Evolutionary conservation across 2,329 filamentous ascomycete genomes (phyloP), one percentile per base, ranked within the genome.

Genomic region (Aspergillus pseudotamarii): DNA sequence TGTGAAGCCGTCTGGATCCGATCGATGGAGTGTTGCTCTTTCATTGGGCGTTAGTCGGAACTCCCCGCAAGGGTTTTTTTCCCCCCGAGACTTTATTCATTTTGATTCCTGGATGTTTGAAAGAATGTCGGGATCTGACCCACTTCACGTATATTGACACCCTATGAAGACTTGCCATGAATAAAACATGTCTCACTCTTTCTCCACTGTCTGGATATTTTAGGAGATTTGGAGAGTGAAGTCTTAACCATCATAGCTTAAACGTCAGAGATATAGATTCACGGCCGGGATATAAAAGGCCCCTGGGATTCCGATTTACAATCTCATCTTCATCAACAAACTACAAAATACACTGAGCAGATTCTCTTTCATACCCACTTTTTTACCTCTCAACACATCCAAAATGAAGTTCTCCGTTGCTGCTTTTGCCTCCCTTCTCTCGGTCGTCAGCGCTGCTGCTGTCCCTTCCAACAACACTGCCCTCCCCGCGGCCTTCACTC

Each of bases 361-460:
- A 34, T 14, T 5, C 45, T 26, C n/a, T 16, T 26, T 28, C 5
- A 48, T 48, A 46, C 3, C 28, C 3, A 21, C n/a, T 1, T n/a
- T n/a, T 53, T 1, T 12, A 16, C 10, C 19, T 34, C 30, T 1
- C 51, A 54, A 6, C 28, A 34, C 23, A 57, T 50, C 56, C 62
- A 71, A 58, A 64, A 73, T 74, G 72, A 72, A 72, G 62, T 71
- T 74, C 67, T 69, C 70, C 21, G 58, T 72, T 50, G 68, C 71
- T 60, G 57, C 70, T 34, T 61, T 72, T 57, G 62, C 68, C 26
- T 66, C 60, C 54, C 67, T 74, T 26, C 62, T 62, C 59, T 65
- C 68, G 57, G 68, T 69, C 46, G 63, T 70, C 61, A 65, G 59
- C 28, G 71, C 71, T 21, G 46, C 57, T 16, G 57, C 43, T 0